phyloP scores from a whole-genome alignment of 2,329 filamentous ascomycete species.

The Diaporthe batatas region DNA sequence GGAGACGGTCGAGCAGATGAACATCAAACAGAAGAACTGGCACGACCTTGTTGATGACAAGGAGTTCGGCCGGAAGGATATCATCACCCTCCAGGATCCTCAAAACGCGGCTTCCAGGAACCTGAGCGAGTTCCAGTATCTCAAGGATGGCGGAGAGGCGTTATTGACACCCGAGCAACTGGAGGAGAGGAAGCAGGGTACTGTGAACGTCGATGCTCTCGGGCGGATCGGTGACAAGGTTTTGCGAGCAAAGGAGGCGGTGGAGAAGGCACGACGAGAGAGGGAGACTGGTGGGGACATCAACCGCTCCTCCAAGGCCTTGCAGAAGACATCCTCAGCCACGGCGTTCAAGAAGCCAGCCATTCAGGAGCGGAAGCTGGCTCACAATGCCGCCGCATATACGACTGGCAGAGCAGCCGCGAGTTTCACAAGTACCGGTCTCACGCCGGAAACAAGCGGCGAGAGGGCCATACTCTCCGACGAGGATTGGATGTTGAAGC shows the following conservation, averaged over 20 bases:
- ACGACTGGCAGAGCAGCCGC: constrained; percentile 93
- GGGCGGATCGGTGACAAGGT: constrained; percentile 87
- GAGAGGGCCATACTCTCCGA: constrained; percentile 89
- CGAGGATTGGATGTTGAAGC: constrained; percentile 97
- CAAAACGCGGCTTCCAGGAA: constrained; percentile 88
- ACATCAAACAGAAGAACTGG: constrained; percentile 98
- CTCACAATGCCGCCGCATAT: constrained; percentile 89
- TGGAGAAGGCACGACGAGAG: constrained; percentile 88
- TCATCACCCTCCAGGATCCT: constrained; percentile 96
- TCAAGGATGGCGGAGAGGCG: constrained; percentile 83
- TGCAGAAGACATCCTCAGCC: constrained; percentile 49
- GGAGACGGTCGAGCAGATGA: constrained; percentile 95
- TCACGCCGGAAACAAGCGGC: constrained; percentile 91
- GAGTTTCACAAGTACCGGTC: constrained; percentile 93
- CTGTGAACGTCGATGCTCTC: constrained; percentile 83
- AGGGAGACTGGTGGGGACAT: constrained; percentile 72
- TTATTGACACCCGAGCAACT: constrained; percentile 78
- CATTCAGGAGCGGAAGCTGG: constrained; percentile 70
- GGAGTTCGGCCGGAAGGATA: constrained; percentile 89
- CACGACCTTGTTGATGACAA: constrained; percentile 88
- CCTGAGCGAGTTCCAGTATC: constrained; percentile 87
- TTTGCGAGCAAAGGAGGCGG: constrained; percentile 89
- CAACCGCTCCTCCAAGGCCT: constrained; percentile 64
- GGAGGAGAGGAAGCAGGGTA: constrained; percentile 73
- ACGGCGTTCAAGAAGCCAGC: constrained; percentile 55